Evolutionary conservation across 306 rosid species (phyloP).

Genomic region (Fragaria iinumae): DNA sequence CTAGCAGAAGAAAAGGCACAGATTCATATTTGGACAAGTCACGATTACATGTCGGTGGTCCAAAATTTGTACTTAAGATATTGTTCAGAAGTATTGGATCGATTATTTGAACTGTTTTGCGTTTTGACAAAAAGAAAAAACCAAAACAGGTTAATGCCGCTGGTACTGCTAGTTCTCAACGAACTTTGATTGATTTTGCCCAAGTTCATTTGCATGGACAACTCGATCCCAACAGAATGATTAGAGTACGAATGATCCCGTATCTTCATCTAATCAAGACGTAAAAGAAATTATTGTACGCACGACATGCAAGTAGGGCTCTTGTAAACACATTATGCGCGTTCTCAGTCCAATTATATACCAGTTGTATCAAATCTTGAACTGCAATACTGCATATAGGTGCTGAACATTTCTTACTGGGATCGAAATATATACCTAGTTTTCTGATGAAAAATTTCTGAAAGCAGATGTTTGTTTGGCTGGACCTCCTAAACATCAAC

Average conservation of each 20-base stretch:
- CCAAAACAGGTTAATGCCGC: not conserved
- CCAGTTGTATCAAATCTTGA: too few species aligned
- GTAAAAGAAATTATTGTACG: too few species aligned
- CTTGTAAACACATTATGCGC: too few species aligned
- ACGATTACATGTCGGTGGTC: constrained; percentile 4
- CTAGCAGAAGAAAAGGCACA: not conserved
- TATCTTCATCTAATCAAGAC: not conserved
- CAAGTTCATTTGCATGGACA: not conserved
- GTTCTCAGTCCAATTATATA: too few species aligned
- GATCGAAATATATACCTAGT: not conserved
- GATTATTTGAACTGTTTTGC: not conserved
- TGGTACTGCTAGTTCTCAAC: not conserved
- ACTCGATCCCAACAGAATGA: not conserved
- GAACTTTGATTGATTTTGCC: not conserved
- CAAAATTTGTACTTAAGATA: not conserved
- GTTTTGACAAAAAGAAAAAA: not conserved
- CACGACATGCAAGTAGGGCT: too few species aligned
- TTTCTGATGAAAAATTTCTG: constrained; percentile 19
- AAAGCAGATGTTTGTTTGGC: constrained; percentile 16
- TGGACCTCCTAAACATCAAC: constrained; percentile 20
- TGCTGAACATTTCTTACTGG: not conserved
- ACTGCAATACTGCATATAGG: not conserved
- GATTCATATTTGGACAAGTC: not conserved
- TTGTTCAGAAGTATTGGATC: not conserved
- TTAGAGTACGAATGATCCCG: not conserved